phyloP scores from a whole-genome alignment of 495 filamentous ascomycete genomes.

The Glonium stellatum region DNA sequence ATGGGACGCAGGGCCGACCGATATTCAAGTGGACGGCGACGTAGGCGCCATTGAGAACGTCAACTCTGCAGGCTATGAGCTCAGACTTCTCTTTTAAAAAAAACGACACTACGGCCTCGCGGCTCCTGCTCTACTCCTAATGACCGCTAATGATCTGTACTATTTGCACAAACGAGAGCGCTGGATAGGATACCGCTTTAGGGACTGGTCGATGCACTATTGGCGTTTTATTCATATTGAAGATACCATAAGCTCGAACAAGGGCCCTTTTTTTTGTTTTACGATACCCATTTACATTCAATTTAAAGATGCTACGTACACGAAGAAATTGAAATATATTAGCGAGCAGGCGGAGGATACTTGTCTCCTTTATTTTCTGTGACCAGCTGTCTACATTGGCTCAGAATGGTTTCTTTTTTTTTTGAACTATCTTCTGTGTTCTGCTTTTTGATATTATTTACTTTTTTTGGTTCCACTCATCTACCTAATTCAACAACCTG shows the following conservation, averaged over 20 bases:
- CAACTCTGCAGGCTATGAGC: constrained; percentile 36
- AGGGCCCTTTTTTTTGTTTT: constrained; percentile 14
- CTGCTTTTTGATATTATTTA: not conserved
- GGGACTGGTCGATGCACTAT: not conserved
- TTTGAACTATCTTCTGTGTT: not conserved
- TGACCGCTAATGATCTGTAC: constrained; percentile 24
- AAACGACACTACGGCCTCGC: not conserved
- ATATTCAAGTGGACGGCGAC: constrained; percentile 39
- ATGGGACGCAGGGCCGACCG: constrained; percentile 38
- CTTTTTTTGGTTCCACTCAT: not conserved
- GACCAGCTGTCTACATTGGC: not conserved
- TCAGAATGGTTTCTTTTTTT: not conserved
- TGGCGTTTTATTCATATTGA: constrained; percentile 15
- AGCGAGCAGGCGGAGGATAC: not conserved
- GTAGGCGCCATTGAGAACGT: constrained; percentile 31
- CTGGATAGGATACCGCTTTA: constrained; percentile 18
- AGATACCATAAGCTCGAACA: constrained; percentile 25
- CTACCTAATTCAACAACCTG: not conserved
- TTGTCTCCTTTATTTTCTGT: not conserved
- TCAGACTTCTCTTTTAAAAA: constrained; percentile 36
- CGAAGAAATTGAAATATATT: not conserved
- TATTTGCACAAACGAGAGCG: constrained; percentile 23
- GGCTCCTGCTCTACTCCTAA: not conserved
- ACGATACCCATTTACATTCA: constrained; percentile 28
- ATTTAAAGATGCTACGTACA: not conserved